phyloP scores from a whole-genome alignment of 192 early-diverging fungal species.

The Ambispora gerdemannii region DNA sequence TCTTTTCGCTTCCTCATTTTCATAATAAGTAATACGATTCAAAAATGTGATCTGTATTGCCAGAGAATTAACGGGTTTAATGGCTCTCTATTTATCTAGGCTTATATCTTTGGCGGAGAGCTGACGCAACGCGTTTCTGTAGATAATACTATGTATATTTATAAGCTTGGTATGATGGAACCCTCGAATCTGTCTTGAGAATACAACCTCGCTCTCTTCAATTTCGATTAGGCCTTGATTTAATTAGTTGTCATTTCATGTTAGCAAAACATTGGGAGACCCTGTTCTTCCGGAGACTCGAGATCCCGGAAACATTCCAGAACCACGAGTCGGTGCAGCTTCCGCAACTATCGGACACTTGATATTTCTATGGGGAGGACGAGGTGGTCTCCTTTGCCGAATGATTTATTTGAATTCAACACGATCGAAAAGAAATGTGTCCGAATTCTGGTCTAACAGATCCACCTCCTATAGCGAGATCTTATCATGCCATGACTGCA shows the following conservation, averaged over 20 bases:
- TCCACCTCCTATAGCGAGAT: conserved; percentile 15
- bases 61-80: too few species aligned
- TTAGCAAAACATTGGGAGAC: background rate
- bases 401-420: conserved; percentile 27
- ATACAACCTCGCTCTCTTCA: background rate
- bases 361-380: conserved; percentile 32
- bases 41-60: too few species aligned
- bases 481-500: conserved; percentile 34
- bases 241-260: background rate
- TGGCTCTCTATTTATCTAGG: background rate
- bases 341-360: conserved; percentile 18
- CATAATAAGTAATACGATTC: too few species aligned
- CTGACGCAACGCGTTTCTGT: conserved; percentile 30
- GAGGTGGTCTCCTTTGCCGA: conserved; percentile 27
- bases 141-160: conserved; percentile 33
- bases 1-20: background rate
- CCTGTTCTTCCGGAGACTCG: background rate
- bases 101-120: conserved; percentile 35
- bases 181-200: background rate
- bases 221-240: background rate
- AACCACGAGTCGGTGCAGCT: conserved; percentile 31
- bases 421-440: conserved; percentile 8
- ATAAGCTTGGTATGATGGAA: conserved; percentile 25
- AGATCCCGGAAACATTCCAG: conserved; percentile 15
- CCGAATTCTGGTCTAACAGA: background rate